Base-by-base conservation (phyloP, 371 early-diverging fungal species). In the Dichotomocladium elegans region DNA sequence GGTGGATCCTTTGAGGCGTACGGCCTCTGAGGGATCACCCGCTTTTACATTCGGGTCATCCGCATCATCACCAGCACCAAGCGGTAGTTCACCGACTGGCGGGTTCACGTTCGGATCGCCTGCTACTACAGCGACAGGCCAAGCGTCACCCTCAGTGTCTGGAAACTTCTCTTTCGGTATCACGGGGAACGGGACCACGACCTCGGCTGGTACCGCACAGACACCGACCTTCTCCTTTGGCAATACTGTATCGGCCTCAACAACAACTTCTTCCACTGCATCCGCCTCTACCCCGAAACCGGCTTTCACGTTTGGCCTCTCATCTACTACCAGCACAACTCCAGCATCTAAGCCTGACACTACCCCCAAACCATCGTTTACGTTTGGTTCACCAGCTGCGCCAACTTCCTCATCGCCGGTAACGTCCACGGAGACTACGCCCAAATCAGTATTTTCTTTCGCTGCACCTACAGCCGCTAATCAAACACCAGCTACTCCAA, bases 261-360 rank as follows among this genome's bases (percentile, higher is more conserved):
- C 42, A 42, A 24, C 45, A 24, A 10, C 45, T 28, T 29, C 45
- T n/a, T n/a, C n/a, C n/a, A n/a, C n/a, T n/a, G n/a, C n/a, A n/a
- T n/a, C n/a, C n/a, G n/a, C n/a, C n/a, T n/a, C n/a, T n/a, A n/a
- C n/a, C n/a, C n/a, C n/a, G n/a, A n/a, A n/a, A n/a, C n/a, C n/a
- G n/a, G n/a, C n/a, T n/a, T n/a, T n/a, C n/a, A n/a, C n/a, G n/a
- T n/a, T n/a, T n/a, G n/a, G n/a, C n/a, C n/a, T n/a, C 6, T 44
- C 45, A 15, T 44, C 45, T 24, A 27, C 45, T 44, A 29, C 45
- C 14, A 44, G 45, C 27, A 44, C 45, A 26, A 26, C 45, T 14
- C 26, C 45, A 4, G 4, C 45, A 27, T 26, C 3, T 12, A 44
- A 44, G 27, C 26, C 26, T 28, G 45, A 44, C 29, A 27, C 45